Evolutionary conservation across 1,139 yeast species (phyloP).

Genomic region (Saccharomyces pastorianus): DNA sequence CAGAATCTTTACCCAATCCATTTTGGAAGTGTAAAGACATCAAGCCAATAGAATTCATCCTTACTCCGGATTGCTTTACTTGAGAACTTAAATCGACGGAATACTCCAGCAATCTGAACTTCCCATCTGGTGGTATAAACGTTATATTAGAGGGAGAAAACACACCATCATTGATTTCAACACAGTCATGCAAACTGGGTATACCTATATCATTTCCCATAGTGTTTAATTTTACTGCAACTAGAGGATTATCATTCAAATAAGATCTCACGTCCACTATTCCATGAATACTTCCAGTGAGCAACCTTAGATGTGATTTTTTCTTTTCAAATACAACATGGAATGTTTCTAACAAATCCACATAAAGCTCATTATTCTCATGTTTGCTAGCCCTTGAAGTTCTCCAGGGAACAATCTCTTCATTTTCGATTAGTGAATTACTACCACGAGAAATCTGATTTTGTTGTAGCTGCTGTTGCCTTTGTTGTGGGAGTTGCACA

Average conservation of each 20-base stretch:
- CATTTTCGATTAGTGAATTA: slow-evolving; percentile 4
- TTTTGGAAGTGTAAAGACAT: slow-evolving; percentile 53
- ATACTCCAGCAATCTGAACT: slow-evolving; percentile 56
- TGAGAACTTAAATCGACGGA: slow-evolving; percentile 41
- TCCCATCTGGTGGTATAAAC: slow-evolving; percentile 88
- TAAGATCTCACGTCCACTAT: slow-evolving; percentile 54
- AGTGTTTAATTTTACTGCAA: slow-evolving; percentile 47
- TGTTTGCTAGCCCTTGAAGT: slow-evolving; percentile 48
- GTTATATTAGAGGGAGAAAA: slow-evolving; percentile 33
- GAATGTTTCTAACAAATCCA: slow-evolving; percentile 64
- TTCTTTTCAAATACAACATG: slow-evolving; percentile 26
- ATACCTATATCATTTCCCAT: slow-evolving; percentile 39
- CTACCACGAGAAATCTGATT: slow-evolving; percentile 3
- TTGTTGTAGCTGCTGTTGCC: slow-evolving; percentile 6
- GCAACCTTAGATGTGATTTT: slow-evolving; percentile 11
- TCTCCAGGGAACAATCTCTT: slow-evolving; percentile 61
- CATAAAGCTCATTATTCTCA: slow-evolving; percentile 71
- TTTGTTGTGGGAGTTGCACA: slow-evolving; percentile 10
- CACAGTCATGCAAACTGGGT: slow-evolving; percentile 40
- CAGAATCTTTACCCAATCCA: slow-evolving; percentile 50
- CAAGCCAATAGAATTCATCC: slow-evolving; percentile 39
- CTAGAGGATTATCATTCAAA: slow-evolving; percentile 67
- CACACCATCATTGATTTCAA: slow-evolving; percentile 34
- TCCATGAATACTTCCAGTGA: slow-evolving; percentile 55
- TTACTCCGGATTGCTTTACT: slow-evolving; percentile 4